Evolutionary conservation across 2,329 filamentous ascomycete species (phyloP).

Genomic region (Penicillium sp.): DNA sequence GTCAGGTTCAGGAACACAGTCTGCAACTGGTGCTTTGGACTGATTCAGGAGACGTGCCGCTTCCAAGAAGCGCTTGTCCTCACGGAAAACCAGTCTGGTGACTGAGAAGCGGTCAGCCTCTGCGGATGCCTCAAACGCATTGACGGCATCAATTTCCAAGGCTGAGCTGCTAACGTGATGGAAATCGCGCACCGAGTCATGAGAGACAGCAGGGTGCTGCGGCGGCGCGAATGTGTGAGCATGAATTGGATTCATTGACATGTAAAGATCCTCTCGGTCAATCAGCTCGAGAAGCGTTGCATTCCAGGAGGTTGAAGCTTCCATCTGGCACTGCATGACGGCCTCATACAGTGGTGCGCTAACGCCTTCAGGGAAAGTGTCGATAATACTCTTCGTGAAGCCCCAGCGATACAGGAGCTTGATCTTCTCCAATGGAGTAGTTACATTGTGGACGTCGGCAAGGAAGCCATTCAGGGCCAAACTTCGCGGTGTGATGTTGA

Average conservation of each 20-base stretch:
- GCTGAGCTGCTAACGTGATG: conserved; percentile 63
- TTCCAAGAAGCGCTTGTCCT: conserved; percentile 85
- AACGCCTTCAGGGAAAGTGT: conserved; percentile 82
- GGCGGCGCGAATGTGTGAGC: conserved; percentile 32
- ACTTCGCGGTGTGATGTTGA: conserved; percentile 58
- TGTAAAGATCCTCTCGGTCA: conserved; percentile 73
- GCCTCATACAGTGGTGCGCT: conserved; percentile 74
- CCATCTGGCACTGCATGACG: conserved; percentile 77
- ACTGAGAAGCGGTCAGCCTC: conserved; percentile 79
- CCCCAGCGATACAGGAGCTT: conserved; percentile 69
- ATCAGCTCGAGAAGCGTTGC: conserved; percentile 68
- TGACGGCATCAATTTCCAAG: conserved; percentile 47
- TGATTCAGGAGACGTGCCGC: conserved; percentile 82
- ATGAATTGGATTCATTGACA: conserved; percentile 54
- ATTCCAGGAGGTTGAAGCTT: conserved; percentile 73
- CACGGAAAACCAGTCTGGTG: conserved; percentile 80
- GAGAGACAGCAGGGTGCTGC: conserved; percentile 49
- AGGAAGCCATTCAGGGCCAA: conserved; percentile 67
- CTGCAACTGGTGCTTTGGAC: conserved; percentile 71
- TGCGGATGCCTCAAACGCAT: conserved; percentile 69
- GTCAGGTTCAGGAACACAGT: conserved; percentile 66
- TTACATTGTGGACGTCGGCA: conserved; percentile 48
- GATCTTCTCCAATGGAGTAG: conserved; percentile 59
- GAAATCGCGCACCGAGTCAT: conserved; percentile 67
- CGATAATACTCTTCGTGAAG: conserved; percentile 60